phyloP scores from a whole-genome alignment of 257 asterid genomes.

The Solanum stenotomum region DNA sequence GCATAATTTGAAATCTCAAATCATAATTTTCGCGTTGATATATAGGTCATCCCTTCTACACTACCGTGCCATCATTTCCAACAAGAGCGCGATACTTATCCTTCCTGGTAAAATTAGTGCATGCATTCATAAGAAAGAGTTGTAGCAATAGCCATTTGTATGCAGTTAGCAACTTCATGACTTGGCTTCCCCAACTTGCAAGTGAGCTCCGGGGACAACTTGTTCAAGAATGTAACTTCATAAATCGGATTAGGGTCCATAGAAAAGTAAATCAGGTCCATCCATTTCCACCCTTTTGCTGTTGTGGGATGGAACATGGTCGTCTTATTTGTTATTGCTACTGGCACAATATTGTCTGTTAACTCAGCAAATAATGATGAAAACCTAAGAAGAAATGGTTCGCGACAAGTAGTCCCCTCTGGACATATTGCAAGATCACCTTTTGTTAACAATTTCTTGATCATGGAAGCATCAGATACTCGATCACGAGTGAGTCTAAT shows the following conservation, averaged over 20 bases:
- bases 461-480: conserved; percentile 11
- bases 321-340: conserved; percentile 28
- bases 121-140: conserved; percentile 23
- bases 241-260: conserved; percentile 35
- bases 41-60: background rate
- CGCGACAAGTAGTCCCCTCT: conserved; percentile 42
- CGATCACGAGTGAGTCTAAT: conserved; percentile 11
- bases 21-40: background rate
- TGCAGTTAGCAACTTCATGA: conserved; percentile 29
- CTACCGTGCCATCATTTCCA: conserved; percentile 26
- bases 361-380: conserved; percentile 39
- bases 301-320: conserved; percentile 45
- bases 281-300: conserved; percentile 41
- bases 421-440: conserved; percentile 12
- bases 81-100: conserved; percentile 25
- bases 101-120: conserved; percentile 22
- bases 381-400: conserved; percentile 37
- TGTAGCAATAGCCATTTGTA: conserved; percentile 18
- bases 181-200: conserved; percentile 24
- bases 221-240: conserved; percentile 21
- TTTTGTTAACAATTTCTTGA: background rate
- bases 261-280: conserved; percentile 26
- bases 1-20: background rate
- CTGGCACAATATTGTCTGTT: conserved; percentile 36
- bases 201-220: conserved; percentile 19